A percentile compares a stretch with the other conserved stretches of the same genome.
Evolutionary conservation across 2,329 filamentous ascomycete genomes (phyloP).

Genomic region (Fusarium sp.): DNA sequence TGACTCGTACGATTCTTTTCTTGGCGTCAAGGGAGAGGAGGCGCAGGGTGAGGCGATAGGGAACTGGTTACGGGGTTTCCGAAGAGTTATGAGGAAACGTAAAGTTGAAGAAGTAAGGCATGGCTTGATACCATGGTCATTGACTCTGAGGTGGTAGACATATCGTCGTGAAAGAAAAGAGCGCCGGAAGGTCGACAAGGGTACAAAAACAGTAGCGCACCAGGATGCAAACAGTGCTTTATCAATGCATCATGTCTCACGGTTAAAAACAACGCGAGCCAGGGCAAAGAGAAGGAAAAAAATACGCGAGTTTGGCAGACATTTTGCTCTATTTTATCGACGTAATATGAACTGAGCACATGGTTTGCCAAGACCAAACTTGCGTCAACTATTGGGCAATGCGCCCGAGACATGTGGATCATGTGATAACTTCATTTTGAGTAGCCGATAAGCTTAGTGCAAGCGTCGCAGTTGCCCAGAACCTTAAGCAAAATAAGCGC

Average conservation of each 20-base stretch:
- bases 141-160: not conserved
- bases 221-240: slow-evolving; percentile 4
- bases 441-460: slow-evolving; percentile 45
- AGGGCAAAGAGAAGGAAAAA: not conserved
- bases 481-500: slow-evolving; percentile 44
- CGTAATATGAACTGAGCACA: slow-evolving; percentile 15
- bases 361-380: slow-evolving; percentile 21
- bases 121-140: not conserved
- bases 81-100: slow-evolving; percentile 7
- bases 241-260: slow-evolving; percentile 17
- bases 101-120: not conserved
- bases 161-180: not conserved
- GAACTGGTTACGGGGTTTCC: slow-evolving; percentile 13
- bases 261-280: not conserved
- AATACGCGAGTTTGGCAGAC: slow-evolving; percentile 11
- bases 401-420: slow-evolving; percentile 7
- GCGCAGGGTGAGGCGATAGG: slow-evolving; percentile 14
- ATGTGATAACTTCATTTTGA: slow-evolving; percentile 19
- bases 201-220: not conserved
- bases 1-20: slow-evolving; percentile 40
- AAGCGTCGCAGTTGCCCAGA: slow-evolving; percentile 37
- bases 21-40: slow-evolving; percentile 23
- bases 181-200: not conserved
- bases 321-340: slow-evolving; percentile 9
- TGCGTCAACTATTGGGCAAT: slow-evolving; percentile 32